phyloP scores from a whole-genome alignment of 495 filamentous ascomycete species.

The Oleoguttula mirabilis region DNA sequence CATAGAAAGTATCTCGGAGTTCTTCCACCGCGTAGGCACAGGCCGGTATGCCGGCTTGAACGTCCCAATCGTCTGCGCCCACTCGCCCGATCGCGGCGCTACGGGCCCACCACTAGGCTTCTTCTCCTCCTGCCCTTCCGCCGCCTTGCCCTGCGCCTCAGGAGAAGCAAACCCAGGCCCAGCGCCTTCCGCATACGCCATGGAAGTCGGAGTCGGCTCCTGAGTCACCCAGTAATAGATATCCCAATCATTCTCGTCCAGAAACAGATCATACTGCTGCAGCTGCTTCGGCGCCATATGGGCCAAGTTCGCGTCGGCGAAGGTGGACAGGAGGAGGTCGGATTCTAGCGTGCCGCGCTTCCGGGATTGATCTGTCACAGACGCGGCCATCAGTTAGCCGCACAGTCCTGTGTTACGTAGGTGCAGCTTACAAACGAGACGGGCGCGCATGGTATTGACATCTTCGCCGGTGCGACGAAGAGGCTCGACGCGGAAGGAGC shows the following conservation, averaged over 20 bases:
- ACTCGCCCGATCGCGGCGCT: conserved; percentile 53
- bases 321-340: conserved; percentile 91
- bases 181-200: conserved; percentile 29
- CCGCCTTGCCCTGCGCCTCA: conserved; percentile 28
- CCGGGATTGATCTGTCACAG: conserved; percentile 70
- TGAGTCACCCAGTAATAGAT: conserved; percentile 99
- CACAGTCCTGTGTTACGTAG: conserved; percentile 1
- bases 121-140: conserved; percentile 18
- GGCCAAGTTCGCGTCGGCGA: conserved; percentile 65
- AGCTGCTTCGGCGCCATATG: conserved; percentile 64
- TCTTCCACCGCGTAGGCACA: conserved; percentile 72
- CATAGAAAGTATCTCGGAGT: conserved; percentile 63
- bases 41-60: conserved; percentile 90
- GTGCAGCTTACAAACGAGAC: conserved; percentile 67
- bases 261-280: conserved; percentile 76
- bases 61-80: conserved; percentile 90
- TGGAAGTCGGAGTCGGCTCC: conserved; percentile 45
- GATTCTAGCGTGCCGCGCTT: conserved; percentile 94
- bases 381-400: neutral
- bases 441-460: conserved; percentile 67
- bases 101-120: conserved; percentile 13
- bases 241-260: conserved; percentile 99
- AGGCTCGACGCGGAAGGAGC: conserved; percentile 80
- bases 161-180: conserved; percentile 23
- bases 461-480: conserved; percentile 71